phyloP scores from a whole-genome alignment of 805 yeast species.

The Kodamaea kaohsiungensis region DNA sequence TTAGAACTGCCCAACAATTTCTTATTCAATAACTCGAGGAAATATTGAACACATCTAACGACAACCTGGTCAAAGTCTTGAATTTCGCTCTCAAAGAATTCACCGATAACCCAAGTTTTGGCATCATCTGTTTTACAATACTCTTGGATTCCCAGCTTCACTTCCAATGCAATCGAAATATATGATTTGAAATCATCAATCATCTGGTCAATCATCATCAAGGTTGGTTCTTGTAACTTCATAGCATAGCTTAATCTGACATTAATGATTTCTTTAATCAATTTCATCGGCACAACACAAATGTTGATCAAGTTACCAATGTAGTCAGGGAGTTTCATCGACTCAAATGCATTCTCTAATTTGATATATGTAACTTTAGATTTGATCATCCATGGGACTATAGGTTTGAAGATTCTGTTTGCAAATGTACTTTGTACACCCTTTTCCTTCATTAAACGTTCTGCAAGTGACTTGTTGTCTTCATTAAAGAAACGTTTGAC shows the following conservation, averaged over 20 bases:
- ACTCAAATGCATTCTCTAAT: slow-evolving; percentile 60
- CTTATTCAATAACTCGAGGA: slow-evolving; percentile 67
- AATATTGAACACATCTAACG: slow-evolving; percentile 70
- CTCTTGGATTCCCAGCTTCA: slow-evolving; percentile 65
- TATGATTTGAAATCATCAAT: slow-evolving; percentile 81
- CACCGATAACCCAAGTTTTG: slow-evolving; percentile 71
- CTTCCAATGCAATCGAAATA: slow-evolving; percentile 70
- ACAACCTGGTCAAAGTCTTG: slow-evolving; percentile 62
- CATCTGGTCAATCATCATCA: slow-evolving; percentile 96
- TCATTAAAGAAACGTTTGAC: slow-evolving; percentile 50
- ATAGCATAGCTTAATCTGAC: slow-evolving; percentile 76
- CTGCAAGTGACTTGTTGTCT: slow-evolving; percentile 71
- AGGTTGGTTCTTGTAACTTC: slow-evolving; percentile 78
- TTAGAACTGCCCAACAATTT: slow-evolving; percentile 78
- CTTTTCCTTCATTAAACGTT: slow-evolving; percentile 76
- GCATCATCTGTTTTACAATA: slow-evolving; percentile 54
- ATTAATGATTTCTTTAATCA: slow-evolving; percentile 76
- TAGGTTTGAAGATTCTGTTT: slow-evolving; percentile 62
- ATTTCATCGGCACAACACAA: slow-evolving; percentile 72
- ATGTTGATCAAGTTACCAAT: slow-evolving; percentile 64
- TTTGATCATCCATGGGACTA: slow-evolving; percentile 81
- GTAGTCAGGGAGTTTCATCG: slow-evolving; percentile 72
- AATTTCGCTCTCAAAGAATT: slow-evolving; percentile 56
- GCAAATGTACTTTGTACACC: slow-evolving; percentile 72
- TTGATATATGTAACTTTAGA: slow-evolving; percentile 71